These are phyloP conservation scores for Boletus tylopilopsis DNA, from an alignment of 768 basidiomycete genomes.

Conservation along the genomic window DNA sequence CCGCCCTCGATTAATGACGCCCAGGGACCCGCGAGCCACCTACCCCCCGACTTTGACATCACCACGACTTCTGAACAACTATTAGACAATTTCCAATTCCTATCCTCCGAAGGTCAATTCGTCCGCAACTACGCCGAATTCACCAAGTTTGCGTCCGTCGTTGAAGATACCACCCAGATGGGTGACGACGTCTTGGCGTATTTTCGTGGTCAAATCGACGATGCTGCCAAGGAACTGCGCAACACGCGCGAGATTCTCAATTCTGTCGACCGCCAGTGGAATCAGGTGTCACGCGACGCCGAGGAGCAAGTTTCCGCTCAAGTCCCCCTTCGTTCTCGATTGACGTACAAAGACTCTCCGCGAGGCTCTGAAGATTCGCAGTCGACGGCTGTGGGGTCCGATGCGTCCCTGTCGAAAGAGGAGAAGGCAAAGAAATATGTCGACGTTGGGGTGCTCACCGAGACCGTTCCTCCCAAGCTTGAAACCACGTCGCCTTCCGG, in stretches of 20 bases:
- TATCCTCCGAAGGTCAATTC: constrained; percentile 42
- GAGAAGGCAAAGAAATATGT: constrained; percentile 15
- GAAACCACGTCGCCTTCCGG: constrained; percentile 22
- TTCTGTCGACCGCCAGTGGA: constrained; percentile 42
- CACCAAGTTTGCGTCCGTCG: constrained; percentile 40
- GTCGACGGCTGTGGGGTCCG: constrained; percentile 42
- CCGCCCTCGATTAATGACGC: constrained; percentile 16
- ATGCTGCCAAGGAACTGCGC: constrained; percentile 46
- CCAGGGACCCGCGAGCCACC: constrained; percentile 34
- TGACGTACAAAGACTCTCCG: constrained; percentile 35
- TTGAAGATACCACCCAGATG: constrained; percentile 47
- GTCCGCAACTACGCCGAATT: constrained; percentile 36
- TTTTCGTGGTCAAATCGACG: constrained; percentile 52
- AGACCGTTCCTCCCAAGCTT: constrained; percentile 9
- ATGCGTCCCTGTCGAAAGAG: constrained; percentile 10
- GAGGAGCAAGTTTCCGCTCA: constrained; percentile 37
- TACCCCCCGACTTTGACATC: constrained; percentile 43
- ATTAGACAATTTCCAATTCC: constrained; percentile 50
- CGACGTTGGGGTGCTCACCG: constrained; percentile 21
- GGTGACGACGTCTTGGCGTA: constrained; percentile 44
- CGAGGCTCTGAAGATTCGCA: constrained; percentile 70
- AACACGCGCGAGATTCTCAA: constrained; percentile 44
- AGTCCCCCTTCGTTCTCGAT: constrained; percentile 1
- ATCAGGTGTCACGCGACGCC: constrained; percentile 41
- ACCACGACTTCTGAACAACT: constrained; percentile 44